Conservation (phyloP, 2,329 filamentous ascomycete species). For the Myotisia sp. region DNA sequence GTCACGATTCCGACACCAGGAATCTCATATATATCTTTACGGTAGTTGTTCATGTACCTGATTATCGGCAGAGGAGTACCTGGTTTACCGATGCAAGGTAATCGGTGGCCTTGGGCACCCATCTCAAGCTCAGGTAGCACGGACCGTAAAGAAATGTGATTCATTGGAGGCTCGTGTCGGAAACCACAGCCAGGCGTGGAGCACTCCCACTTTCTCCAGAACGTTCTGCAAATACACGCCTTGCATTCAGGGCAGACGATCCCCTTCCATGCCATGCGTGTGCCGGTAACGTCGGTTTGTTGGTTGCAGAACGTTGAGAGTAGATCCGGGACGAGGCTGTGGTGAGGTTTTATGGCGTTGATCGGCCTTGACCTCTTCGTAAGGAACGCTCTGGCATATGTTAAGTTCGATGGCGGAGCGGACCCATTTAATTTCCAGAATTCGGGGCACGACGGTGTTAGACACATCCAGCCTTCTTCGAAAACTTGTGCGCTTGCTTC, state of each 20-base stretch:
- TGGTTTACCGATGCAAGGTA: constrained; percentile 6
- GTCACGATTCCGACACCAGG: constrained; percentile 33
- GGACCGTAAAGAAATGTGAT: constrained; percentile 19
- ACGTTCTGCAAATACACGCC: constrained; percentile 45
- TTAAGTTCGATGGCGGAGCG: constrained; percentile 19
- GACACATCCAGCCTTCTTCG: constrained; percentile 44
- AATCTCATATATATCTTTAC: constrained; percentile 22
- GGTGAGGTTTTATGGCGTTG: constrained; percentile 23
- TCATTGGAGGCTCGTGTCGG: constrained; percentile 19
- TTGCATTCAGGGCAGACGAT: constrained; percentile 53
- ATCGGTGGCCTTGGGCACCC: constrained; percentile 13
- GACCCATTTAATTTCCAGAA: constrained; percentile 41
- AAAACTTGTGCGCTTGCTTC: constrained; percentile 23
- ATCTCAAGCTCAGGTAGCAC: constrained; percentile 22
- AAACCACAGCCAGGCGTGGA: constrained; percentile 37
- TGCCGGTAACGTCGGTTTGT: constrained; percentile 31
- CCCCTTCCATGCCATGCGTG: constrained; percentile 43
- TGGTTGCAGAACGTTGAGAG: constrained; percentile 25
- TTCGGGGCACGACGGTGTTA: constrained; percentile 35
- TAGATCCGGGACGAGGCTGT: constrained; percentile 28
- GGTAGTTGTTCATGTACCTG: constrained; percentile 17
- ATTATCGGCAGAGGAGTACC: constrained; percentile 3
- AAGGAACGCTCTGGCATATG: constrained; percentile 46
- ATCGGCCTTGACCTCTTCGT: constrained; percentile 36
- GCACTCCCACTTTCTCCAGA: constrained; percentile 52